phyloP scores from a whole-genome alignment of 2,329 filamentous ascomycete genomes.

The Colletotrichum kahawae region DNA sequence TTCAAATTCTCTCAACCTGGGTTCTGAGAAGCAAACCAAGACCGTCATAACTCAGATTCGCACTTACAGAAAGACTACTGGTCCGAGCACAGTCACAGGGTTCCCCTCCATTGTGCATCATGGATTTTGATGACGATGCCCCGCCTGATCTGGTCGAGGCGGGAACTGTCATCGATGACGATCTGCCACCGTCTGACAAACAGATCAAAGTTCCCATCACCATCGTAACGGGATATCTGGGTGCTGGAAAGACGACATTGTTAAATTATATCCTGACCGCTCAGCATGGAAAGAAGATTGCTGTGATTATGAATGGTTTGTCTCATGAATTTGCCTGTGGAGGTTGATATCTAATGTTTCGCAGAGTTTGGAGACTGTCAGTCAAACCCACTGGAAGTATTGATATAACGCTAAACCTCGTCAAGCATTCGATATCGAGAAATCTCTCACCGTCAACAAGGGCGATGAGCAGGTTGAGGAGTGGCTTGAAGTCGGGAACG shows the following conservation, averaged over 20 bases:
- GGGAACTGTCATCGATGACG: constrained; percentile 35
- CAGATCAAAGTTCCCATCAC: constrained; percentile 79
- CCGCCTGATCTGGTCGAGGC: constrained; percentile 69
- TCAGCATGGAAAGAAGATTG: constrained; percentile 96
- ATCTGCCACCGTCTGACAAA: constrained; percentile 49
- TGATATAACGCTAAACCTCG: background rate
- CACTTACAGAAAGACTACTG: background rate
- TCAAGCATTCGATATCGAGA: constrained; percentile 92
- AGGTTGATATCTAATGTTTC: constrained; percentile 16
- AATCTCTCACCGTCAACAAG: constrained; percentile 89
- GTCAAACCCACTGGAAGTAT: constrained; percentile 28
- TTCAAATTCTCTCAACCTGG: background rate
- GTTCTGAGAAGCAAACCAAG: background rate
- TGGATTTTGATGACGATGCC: constrained; percentile 71
- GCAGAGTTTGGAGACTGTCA: constrained; percentile 82
- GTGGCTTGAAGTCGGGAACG: constrained; percentile 96
- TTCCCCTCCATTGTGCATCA: constrained; percentile 34
- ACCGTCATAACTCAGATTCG: background rate
- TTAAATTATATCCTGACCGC: constrained; percentile 96
- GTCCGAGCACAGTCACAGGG: constrained; percentile 13
- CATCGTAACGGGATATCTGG: constrained; percentile 89
- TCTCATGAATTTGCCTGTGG: constrained; percentile 7
- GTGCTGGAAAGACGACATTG: constrained; percentile 93
- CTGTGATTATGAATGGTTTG: constrained; percentile 90
- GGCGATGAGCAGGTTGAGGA: constrained; percentile 84